Conservation (phyloP, 306 rosid genomes). For the Vachellia pachyceras region DNA sequence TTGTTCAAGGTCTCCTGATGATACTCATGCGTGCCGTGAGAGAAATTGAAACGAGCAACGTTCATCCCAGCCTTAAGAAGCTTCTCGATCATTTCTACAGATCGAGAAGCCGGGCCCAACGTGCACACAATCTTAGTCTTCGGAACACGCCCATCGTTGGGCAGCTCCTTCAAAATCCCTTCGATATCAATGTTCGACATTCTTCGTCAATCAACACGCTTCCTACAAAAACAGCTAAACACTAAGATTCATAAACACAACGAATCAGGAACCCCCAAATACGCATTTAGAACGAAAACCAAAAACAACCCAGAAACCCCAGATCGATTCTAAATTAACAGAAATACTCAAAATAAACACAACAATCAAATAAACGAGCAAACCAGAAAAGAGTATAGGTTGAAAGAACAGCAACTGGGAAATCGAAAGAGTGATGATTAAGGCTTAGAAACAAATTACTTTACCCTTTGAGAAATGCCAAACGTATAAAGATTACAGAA, state of each 20-base stretch:
- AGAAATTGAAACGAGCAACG: neutral
- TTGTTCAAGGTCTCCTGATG: constrained; percentile 10
- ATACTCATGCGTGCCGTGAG: neutral
- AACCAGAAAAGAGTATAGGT: neutral
- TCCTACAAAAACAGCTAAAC: neutral
- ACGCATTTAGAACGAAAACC: neutral
- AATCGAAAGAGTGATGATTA: neutral
- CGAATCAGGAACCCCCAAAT: neutral
- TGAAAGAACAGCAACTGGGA: neutral
- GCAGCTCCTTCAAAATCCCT: constrained; percentile 3
- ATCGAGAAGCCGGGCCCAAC: neutral
- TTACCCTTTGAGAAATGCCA: neutral
- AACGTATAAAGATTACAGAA: neutral
- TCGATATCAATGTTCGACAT: neutral
- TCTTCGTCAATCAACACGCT: neutral
- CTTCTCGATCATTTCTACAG: constrained; percentile 5
- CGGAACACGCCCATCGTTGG: neutral
- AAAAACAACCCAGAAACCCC: neutral
- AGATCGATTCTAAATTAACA: neutral
- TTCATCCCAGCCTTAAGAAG: constrained; percentile 6
- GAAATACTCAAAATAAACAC: neutral
- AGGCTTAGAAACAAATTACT: neutral
- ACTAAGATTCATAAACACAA: neutral
- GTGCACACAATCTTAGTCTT: constrained; percentile 3
- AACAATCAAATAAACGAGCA: neutral